phyloP scores from a whole-genome alignment of 2,329 filamentous ascomycete species.

The Clonostachys rosea region DNA sequence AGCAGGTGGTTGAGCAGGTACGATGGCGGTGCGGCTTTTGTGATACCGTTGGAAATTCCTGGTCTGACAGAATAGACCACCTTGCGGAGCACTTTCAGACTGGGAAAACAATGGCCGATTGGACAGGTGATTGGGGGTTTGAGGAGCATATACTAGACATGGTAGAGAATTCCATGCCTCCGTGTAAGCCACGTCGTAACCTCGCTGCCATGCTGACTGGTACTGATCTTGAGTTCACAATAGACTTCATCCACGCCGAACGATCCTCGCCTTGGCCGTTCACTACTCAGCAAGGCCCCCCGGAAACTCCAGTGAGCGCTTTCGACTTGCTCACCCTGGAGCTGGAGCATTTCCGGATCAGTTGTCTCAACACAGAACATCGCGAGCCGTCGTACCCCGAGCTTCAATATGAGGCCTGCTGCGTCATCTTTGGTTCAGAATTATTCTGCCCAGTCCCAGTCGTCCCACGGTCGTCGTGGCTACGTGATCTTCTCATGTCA shows the following conservation, averaged over 20 bases:
- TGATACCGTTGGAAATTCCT: constrained; percentile 21
- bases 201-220: too few species aligned
- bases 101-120: constrained; percentile 30
- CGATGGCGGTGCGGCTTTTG: constrained; percentile 29
- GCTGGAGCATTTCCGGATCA: constrained; percentile 44
- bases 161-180: constrained; percentile 31
- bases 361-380: constrained; percentile 34
- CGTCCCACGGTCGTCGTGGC: constrained; percentile 40
- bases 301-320: constrained; percentile 47
- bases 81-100: constrained; percentile 31
- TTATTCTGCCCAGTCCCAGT: constrained; percentile 33
- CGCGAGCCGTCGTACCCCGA: constrained; percentile 42
- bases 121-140: constrained; percentile 33
- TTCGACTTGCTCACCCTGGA: constrained; percentile 58
- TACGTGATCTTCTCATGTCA: constrained; percentile 54
- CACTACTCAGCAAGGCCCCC: constrained; percentile 18
- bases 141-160: constrained; percentile 24
- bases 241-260: constrained; percentile 5
- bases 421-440: constrained; percentile 52
- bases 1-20: constrained; percentile 16
- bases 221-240: neutral
- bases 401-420: constrained; percentile 53
- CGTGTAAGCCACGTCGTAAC: constrained; percentile 11
- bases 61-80: constrained; percentile 26
- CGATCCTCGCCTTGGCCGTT: constrained; percentile 3